Evolutionary conservation across 345 rosid genomes (phyloP).

Genomic region (Eucalyptus virginea): DNA sequence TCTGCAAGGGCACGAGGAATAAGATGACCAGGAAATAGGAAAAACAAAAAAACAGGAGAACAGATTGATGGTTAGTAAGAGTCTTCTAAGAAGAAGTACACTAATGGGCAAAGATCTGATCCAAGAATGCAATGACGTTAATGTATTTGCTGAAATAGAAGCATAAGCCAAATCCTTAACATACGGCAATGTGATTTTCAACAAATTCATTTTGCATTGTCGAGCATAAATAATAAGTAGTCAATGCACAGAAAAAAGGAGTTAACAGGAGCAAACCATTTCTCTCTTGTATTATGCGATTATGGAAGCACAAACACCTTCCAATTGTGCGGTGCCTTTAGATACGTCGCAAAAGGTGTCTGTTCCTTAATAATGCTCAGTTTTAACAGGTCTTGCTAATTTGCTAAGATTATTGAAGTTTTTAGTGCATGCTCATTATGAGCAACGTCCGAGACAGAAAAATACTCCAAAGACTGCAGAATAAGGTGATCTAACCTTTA

Average conservation of each 20-base stretch:
- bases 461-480: neutral
- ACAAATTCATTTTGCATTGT: neutral
- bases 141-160: neutral
- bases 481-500: conserved; percentile 38
- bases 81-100: neutral
- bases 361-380: neutral
- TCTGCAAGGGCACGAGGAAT: conserved; percentile 18
- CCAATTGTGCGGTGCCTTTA: neutral
- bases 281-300: neutral
- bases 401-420: neutral
- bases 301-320: neutral
- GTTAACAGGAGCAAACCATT: neutral
- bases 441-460: neutral
- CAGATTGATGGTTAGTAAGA: neutral
- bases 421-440: neutral
- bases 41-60: neutral
- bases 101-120: neutral
- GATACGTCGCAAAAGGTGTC: neutral
- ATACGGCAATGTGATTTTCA: neutral
- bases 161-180: neutral
- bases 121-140: neutral
- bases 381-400: neutral
- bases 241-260: neutral
- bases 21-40: neutral
- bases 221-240: neutral